Evolutionary conservation across 2,329 filamentous ascomycete genomes (phyloP), one percentile per base, ranked within the genome.

Genomic region (Penicillium sp.): DNA sequence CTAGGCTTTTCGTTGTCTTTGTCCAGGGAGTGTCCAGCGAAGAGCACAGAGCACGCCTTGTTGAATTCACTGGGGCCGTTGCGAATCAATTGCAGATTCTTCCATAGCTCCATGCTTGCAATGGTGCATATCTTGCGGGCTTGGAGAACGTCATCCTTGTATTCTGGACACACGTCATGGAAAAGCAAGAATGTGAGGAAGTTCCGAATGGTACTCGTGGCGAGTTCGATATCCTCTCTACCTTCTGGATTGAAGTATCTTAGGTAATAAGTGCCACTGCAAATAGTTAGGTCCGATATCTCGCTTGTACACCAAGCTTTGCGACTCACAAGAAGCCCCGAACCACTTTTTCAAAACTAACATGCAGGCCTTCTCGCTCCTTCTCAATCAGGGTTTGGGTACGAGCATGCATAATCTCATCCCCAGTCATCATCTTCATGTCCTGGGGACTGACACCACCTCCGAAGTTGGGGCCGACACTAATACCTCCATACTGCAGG

Each of bases 121-220:
- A 80, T 69, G 21, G 86, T 82, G 66, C 91, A 96, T 27, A 93
- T 71, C 1, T 72, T 71, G 8, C 88, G 79, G 0, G 93, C 91
- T 0, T 81, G 77, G 16, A 84, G 75, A 56, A 98, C 80, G 61
- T 93, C 84, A 0, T 82, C 77, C 0, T 75, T 79, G 69, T 93
- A 90, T 71, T 98, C 95, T 0, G 90, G 88, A 67, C 92, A 96
- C 16, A 96, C 93, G 37, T 90, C 84, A 68, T 98, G 93, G 58
- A 89, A 84, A 10, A 93, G 80, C 0, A 98, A 80, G 64, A 97
- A 99, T 62, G 91, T 90, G 61, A 96, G 84, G 70, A 98, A 98
- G 69, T 95, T 96, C 58, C 86, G 84, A 41, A 97, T 80, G 0
- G 96, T 84, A 33, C 83, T 81, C 21, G 87, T 85, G 3, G 86